phyloP scores from a whole-genome alignment of 73 alveolate genomes.

The Tetrahymena elliotti region DNA sequence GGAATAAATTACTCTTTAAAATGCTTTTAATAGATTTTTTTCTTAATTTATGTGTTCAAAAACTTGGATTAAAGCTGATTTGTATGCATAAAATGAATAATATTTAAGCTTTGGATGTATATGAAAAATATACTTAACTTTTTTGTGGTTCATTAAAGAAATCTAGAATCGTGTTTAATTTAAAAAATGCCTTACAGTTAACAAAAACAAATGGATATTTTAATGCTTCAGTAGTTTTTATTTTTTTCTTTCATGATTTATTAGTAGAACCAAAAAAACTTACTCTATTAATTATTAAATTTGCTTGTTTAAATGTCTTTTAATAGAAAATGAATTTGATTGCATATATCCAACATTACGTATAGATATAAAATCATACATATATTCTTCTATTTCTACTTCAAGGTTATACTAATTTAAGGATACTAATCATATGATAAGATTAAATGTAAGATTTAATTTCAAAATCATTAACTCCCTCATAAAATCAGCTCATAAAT shows the following conservation, averaged over 20 bases:
- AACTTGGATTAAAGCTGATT: too few relatives aligned
- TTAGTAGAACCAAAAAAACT: not conserved
- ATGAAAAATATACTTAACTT: too few relatives aligned
- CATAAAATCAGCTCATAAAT: not conserved
- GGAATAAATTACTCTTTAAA: too few relatives aligned
- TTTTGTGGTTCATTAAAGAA: not conserved
- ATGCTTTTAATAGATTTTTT: too few relatives aligned
- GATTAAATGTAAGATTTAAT: not conserved
- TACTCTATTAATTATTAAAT: not conserved
- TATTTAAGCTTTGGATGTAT: too few relatives aligned
- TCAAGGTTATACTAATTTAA: not conserved
- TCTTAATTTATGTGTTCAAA: too few relatives aligned
- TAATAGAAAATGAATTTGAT: too few relatives aligned
- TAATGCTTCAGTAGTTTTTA: not conserved
- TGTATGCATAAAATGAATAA: too few relatives aligned
- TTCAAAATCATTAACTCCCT: not conserved
- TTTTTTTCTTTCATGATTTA: not conserved
- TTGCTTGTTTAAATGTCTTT: not conserved
- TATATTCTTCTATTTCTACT: too few relatives aligned
- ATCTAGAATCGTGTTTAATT: not conserved
- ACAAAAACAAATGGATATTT: too few relatives aligned
- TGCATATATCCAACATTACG: not conserved
- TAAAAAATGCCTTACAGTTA: not conserved
- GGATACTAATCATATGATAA: not conserved
- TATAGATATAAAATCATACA: not conserved